Evolutionary conservation across 2,329 filamentous ascomycete genomes (phyloP).

Genomic region (Talaromyces piceae): DNA sequence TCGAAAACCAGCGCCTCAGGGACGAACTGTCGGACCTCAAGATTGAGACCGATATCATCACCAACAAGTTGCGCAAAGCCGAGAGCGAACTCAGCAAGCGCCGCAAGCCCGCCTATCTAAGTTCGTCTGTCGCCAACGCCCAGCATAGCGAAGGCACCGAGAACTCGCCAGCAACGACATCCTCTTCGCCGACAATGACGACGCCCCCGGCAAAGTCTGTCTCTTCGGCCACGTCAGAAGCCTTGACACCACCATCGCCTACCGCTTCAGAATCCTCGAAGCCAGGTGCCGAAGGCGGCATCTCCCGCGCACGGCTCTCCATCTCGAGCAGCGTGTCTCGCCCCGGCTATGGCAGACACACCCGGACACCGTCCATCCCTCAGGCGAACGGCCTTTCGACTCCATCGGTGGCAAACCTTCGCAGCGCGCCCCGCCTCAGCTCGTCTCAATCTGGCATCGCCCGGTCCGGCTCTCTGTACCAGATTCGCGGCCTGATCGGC

Average conservation of each 20-base stretch:
- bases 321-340: slow-evolving; percentile 48
- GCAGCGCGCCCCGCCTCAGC: slow-evolving; percentile 22
- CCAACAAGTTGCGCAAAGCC: slow-evolving; percentile 80
- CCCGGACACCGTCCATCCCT: slow-evolving; percentile 54
- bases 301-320: slow-evolving; percentile 37
- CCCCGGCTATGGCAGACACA: slow-evolving; percentile 43
- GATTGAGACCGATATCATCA: slow-evolving; percentile 88
- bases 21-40: slow-evolving; percentile 90
- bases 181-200: slow-evolving; percentile 82
- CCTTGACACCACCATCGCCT: slow-evolving; percentile 82
- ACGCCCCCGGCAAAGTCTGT: slow-evolving; percentile 73
- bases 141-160: slow-evolving; percentile 66
- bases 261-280: slow-evolving; percentile 82
- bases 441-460: slow-evolving; percentile 37
- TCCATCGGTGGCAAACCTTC: slow-evolving; percentile 36
- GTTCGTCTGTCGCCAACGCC: slow-evolving; percentile 39
- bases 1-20: slow-evolving; percentile 80
- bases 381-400: slow-evolving; percentile 38
- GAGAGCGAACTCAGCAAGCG: slow-evolving; percentile 46
- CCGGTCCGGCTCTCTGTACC: slow-evolving; percentile 68
- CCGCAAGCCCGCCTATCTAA: slow-evolving; percentile 45
- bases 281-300: slow-evolving; percentile 44
- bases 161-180: slow-evolving; percentile 68
- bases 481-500: slow-evolving; percentile 87
- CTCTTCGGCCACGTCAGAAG: slow-evolving; percentile 53